Base-by-base conservation (phyloP, 108 stramenopile species). In the Nitzschia palea region DNA sequence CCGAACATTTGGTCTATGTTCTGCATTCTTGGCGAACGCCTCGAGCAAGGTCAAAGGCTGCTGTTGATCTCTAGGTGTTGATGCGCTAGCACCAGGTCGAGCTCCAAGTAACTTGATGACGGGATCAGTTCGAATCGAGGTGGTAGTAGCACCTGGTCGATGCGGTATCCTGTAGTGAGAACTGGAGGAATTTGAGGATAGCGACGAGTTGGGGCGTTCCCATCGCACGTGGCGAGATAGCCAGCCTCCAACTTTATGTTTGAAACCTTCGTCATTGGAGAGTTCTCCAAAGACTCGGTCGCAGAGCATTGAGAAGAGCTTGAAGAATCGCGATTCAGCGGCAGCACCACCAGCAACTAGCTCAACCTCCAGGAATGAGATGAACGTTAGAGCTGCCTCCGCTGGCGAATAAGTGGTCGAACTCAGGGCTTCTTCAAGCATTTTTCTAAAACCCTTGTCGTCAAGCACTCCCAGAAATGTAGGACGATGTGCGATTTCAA, bases 311-410 rank as follows among this genome's bases (percentile, higher is more conserved):
- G 81, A 73, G 62, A 86, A 90, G 20, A 88, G 76, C 57, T 62
- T 61, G 40, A 70, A 89, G 68, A 94, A 94, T 2, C 89, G 82
- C 25, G 62, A 58, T 62, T 94, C 93, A 26, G 93, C 86, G 1
- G 76, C 56, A n/a, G 81, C 43, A 1, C 93, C 93, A 5, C 92
- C 92, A 14, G 81, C 85, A 26, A 86, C 82, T 4, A 94, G 70
- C 68, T 91, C 89, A 33, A 79, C 74, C 32, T 86, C 73, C 10
- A 94, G 62, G 73, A 87, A 94, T 31, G 86, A 77, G 34, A 91
- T 81, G 45, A 94, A 67, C 57, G 84, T 82, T 33, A 81, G 67
- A 8, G 89, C 89, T 22, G 82, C 80, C 26, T 94, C 93, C 30
- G 77, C 61, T 33, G 93, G 89, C n/a, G 85, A 71, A 32, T 79